Percentiles rank a stretch among this genome's conserved stretches.
Evolutionary conservation across 148 eudicot genomes (phyloP).

Genomic region (Oxyria digyna): DNA sequence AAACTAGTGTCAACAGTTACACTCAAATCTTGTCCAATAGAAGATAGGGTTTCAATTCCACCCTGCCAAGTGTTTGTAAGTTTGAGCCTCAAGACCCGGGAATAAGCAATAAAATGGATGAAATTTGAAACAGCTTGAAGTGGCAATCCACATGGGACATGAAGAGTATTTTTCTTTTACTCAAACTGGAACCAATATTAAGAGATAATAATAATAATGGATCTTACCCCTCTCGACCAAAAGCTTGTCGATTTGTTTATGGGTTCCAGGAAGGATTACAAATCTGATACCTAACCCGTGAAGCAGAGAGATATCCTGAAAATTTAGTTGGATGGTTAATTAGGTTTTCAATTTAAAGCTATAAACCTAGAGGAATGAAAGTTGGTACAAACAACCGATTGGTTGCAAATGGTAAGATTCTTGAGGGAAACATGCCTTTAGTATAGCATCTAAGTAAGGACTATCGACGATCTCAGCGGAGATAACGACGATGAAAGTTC

Average conservation of each 20-base stretch:
- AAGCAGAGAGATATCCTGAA: slow-evolving; percentile 83
- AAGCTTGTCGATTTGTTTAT: slow-evolving; percentile 84
- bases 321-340: background rate
- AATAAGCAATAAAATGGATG: background rate
- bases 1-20: background rate
- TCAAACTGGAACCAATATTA: background rate
- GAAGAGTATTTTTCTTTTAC: background rate
- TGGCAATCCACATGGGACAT: background rate
- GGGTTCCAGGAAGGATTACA: slow-evolving; percentile 89
- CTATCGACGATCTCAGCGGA: slow-evolving; percentile 71
- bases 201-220: background rate
- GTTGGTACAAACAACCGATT: too few relatives aligned
- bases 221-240: slow-evolving; percentile 66
- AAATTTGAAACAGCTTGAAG: background rate
- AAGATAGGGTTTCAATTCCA: background rate
- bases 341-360: background rate
- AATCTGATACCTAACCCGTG: slow-evolving; percentile 90
- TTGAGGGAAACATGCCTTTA: slow-evolving; percentile 42
- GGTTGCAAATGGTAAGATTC: too few relatives aligned
- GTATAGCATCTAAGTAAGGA: slow-evolving; percentile 42
- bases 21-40: background rate
- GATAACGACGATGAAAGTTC: slow-evolving; percentile 62
- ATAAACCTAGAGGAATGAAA: background rate
- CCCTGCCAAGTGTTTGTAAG: background rate
- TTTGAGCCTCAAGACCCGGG: background rate